A percentile compares a stretch with the other conserved stretches of the same genome.
Evolutionary conservation across 176 grass and related monocot genomes (phyloP).

Genomic region (Carex scoparia): DNA sequence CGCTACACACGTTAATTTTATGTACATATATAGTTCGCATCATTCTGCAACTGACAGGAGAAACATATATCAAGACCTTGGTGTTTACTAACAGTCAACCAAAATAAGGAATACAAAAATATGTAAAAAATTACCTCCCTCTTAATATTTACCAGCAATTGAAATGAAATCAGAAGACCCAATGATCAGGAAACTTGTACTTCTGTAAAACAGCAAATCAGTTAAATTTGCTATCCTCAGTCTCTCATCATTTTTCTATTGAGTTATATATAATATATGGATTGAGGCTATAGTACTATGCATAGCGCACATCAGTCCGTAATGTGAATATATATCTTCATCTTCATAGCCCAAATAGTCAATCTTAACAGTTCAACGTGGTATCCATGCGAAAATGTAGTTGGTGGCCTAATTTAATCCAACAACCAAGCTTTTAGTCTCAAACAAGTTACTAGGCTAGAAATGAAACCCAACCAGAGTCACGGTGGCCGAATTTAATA

Average conservation of each 20-base stretch:
- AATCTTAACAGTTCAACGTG: too few relatives aligned
- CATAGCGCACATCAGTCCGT: too few relatives aligned
- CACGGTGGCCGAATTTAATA: too few relatives aligned
- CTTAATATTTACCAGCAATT: not conserved
- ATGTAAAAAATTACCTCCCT: conserved; percentile 3
- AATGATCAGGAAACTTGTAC: conserved; percentile 5
- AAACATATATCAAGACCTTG: not conserved
- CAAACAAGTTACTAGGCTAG: too few relatives aligned
- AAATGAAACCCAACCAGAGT: too few relatives aligned
- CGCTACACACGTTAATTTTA: not conserved
- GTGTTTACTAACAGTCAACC: not conserved
- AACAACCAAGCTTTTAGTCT: too few relatives aligned
- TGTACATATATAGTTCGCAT: not conserved
- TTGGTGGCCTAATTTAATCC: too few relatives aligned
- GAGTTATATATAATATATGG: not conserved
- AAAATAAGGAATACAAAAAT: not conserved
- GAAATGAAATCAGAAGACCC: conserved; percentile 16
- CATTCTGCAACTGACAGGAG: not conserved
- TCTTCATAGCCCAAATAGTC: too few relatives aligned
- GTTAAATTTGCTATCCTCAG: not conserved
- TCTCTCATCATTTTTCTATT: not conserved
- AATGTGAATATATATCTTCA: too few relatives aligned
- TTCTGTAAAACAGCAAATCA: conserved; percentile 17
- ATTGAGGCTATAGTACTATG: too few relatives aligned
- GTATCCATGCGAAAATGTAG: too few relatives aligned